Evolutionary conservation across 2,329 filamentous ascomycete genomes (phyloP).

Genomic region (Aspergillus sp.): DNA sequence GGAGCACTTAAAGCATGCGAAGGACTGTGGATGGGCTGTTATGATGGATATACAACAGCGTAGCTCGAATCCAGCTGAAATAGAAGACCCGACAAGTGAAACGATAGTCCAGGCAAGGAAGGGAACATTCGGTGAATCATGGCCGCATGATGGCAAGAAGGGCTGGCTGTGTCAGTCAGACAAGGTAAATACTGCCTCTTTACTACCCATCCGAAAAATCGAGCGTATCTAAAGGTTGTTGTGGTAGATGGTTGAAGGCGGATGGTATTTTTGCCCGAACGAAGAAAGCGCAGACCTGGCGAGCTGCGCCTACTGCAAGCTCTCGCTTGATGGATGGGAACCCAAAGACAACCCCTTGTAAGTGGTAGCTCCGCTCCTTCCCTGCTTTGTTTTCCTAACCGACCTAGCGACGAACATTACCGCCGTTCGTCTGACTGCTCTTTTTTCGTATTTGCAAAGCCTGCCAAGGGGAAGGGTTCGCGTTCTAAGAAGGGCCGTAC

Average conservation of each 20-base stretch:
- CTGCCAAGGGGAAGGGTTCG: constrained; percentile 57
- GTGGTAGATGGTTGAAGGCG: constrained; percentile 76
- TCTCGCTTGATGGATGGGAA: constrained; percentile 94
- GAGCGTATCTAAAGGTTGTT: constrained; percentile 15
- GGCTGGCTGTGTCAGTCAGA: constrained; percentile 88
- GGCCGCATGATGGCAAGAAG: constrained; percentile 86
- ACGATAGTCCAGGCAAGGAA: constrained; percentile 74
- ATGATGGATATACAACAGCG: constrained; percentile 58
- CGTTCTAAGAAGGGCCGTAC: constrained; percentile 55
- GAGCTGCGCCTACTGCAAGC: constrained; percentile 84
- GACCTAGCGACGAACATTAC: constrained; percentile 75
- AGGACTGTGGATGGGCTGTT: constrained; percentile 84
- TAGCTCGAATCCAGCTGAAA: constrained; percentile 46
- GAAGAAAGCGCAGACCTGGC: constrained; percentile 83
- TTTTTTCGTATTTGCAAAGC: constrained; percentile 71
- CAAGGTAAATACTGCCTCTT: constrained; percentile 58
- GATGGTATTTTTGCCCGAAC: constrained; percentile 90
- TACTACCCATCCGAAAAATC: constrained; percentile 1
- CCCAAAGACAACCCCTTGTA: constrained; percentile 84
- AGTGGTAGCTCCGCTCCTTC: constrained; percentile 38
- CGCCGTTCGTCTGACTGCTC: constrained; percentile 74
- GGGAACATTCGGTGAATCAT: constrained; percentile 77
- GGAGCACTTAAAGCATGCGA: constrained; percentile 83
- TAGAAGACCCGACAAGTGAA: constrained; percentile 72
- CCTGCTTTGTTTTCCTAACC: constrained; percentile 16